These are phyloP conservation scores for Calonectria pseudoreteaudii DNA, from an alignment of 2,329 filamentous ascomycete species.

Conservation along the genomic window DNA sequence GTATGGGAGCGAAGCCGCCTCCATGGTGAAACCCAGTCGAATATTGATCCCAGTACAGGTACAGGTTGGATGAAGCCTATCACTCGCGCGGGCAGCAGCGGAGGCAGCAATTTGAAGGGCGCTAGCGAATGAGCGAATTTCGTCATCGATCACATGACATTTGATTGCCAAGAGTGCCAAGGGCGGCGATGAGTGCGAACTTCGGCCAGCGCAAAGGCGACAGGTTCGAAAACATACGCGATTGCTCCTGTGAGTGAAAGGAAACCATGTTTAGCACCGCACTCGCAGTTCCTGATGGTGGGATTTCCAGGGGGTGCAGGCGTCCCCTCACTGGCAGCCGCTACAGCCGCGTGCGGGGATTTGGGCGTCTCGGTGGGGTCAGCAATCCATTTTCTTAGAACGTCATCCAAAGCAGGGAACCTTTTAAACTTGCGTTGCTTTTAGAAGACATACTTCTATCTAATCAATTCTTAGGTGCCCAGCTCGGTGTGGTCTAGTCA, in stretches of 20 bases:
- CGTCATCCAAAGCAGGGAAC: not conserved
- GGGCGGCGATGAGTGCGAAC: not conserved
- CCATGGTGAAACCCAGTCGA: not conserved
- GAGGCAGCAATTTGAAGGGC: not conserved
- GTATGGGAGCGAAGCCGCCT: conserved; percentile 60
- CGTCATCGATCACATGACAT: not conserved
- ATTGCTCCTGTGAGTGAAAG: not conserved
- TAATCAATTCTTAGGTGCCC: not conserved
- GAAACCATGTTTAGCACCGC: not conserved
- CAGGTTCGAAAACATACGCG: not conserved
- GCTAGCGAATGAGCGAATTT: not conserved
- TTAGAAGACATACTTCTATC: not conserved
- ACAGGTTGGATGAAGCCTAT: not conserved
- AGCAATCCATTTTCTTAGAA: not conserved
- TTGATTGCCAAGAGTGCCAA: not conserved
- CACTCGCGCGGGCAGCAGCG: not conserved
- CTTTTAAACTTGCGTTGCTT: not conserved
- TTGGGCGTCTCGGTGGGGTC: not conserved
- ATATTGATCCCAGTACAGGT: not conserved
- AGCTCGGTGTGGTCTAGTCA: not conserved
- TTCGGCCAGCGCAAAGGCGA: not conserved
- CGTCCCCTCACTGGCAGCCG: not conserved
- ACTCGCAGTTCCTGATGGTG: not conserved
- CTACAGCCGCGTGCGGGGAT: not conserved
- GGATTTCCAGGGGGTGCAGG: not conserved